Evolutionary conservation across 208 protist species (phyloP).

Genomic region (Wallacemonas sp.): DNA sequence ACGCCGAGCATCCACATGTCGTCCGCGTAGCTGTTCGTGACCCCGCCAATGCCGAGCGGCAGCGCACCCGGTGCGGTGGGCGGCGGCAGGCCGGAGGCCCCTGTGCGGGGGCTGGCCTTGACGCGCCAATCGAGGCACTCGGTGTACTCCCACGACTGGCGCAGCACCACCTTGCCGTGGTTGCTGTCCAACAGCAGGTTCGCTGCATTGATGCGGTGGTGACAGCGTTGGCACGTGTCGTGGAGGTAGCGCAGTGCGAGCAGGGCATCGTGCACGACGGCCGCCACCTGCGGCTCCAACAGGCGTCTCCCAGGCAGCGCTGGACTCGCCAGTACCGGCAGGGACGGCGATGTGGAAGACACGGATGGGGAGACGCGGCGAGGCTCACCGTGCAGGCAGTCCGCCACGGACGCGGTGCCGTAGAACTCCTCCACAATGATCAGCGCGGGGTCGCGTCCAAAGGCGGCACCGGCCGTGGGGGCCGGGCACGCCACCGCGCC

Average conservation of each 20-base stretch:
- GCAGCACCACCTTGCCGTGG: constrained; percentile 38
- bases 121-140: constrained; percentile 24
- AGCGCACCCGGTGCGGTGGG: background rate
- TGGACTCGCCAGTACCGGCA: background rate
- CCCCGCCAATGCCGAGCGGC: constrained; percentile 41
- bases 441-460: constrained; percentile 23
- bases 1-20: constrained; percentile 70
- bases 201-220: constrained; percentile 62
- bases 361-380: too few species aligned
- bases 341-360: background rate
- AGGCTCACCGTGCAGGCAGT: too few species aligned
- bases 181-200: constrained; percentile 56
- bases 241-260: constrained; percentile 76
- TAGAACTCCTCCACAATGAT: constrained; percentile 51
- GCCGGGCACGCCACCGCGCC: background rate
- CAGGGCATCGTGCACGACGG: constrained; percentile 52
- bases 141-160: constrained; percentile 69
- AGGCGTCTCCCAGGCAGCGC: constrained; percentile 23
- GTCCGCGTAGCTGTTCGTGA: constrained; percentile 16
- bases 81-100: constrained; percentile 55
- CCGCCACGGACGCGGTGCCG: constrained; percentile 32
- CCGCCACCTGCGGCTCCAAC: constrained; percentile 53
- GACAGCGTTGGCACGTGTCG: constrained; percentile 42
- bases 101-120: constrained; percentile 39
- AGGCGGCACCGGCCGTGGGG: constrained; percentile 7